Evolutionary conservation across 805 yeast genomes (phyloP).

Genomic region (Clavispora asparagi): DNA sequence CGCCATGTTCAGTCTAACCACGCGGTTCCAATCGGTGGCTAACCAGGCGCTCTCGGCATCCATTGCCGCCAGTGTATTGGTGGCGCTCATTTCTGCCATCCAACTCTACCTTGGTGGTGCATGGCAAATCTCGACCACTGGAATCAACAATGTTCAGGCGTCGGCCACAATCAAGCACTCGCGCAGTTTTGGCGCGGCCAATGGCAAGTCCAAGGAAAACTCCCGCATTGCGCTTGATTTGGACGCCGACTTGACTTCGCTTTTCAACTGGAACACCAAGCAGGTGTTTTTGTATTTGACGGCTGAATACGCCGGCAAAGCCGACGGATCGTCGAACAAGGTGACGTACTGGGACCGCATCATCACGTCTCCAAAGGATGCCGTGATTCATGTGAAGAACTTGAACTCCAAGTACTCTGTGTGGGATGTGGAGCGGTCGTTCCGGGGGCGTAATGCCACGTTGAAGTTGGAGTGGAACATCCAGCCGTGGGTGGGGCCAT

Average conservation of each 20-base stretch:
- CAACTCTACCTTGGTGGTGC: slow-evolving; percentile 47
- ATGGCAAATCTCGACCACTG: slow-evolving; percentile 35
- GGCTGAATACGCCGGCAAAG: slow-evolving; percentile 66
- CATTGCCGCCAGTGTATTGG: slow-evolving; percentile 40
- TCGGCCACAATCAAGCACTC: slow-evolving; percentile 46
- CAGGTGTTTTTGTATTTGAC: slow-evolving; percentile 90
- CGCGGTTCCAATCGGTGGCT: slow-evolving; percentile 43
- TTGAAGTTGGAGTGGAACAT: slow-evolving; percentile 82
- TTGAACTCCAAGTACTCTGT: slow-evolving; percentile 72
- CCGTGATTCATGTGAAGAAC: slow-evolving; percentile 47
- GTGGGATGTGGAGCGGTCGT: slow-evolving; percentile 72
- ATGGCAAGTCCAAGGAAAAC: slow-evolving; percentile 71
- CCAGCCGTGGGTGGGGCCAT: slow-evolving; percentile 85
- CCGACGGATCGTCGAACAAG: slow-evolving; percentile 45
- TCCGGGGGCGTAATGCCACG: slow-evolving; percentile 59
- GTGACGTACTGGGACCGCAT: slow-evolving; percentile 92
- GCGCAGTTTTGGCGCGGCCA: slow-evolving; percentile 62
- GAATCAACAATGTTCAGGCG: slow-evolving; percentile 32
- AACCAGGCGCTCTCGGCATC: slow-evolving; percentile 53
- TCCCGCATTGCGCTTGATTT: slow-evolving; percentile 68
- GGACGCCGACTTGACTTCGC: slow-evolving; percentile 63
- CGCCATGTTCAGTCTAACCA: slow-evolving; percentile 29
- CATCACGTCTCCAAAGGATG: slow-evolving; percentile 53
- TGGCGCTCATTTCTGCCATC: slow-evolving; percentile 43
- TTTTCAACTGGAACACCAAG: slow-evolving; percentile 96